Conservation (phyloP, 139 green algal genomes). For the Ettlia oleoabundans region DNA sequence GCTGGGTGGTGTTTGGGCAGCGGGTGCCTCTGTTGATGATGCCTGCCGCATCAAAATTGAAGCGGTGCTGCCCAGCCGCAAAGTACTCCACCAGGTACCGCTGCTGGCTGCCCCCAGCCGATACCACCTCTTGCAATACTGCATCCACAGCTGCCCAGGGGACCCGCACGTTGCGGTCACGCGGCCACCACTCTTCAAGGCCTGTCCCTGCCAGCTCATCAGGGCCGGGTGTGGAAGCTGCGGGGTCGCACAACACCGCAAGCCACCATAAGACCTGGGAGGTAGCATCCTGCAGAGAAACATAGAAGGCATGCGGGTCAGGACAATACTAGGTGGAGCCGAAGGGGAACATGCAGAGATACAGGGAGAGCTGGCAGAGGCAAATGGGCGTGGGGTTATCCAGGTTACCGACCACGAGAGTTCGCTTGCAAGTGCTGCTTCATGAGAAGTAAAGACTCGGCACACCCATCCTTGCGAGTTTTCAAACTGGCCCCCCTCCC, state of each 20-base stretch:
- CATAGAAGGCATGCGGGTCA: no score
- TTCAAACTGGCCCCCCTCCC: no score
- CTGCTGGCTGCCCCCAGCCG: constrained; percentile 11
- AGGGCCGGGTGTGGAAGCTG: constrained; percentile 8
- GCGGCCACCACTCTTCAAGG: constrained; percentile 2
- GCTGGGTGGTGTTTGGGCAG: constrained; percentile 16
- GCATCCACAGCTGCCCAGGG: constrained; percentile 7
- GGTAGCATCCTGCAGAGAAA: constrained; percentile 26
- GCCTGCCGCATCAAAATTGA: not conserved
- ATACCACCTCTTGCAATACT: not conserved
- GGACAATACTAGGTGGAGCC: no score
- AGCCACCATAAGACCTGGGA: constrained; percentile 29
- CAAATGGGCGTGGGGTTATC: no score
- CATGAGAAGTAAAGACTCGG: no score
- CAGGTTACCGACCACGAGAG: no score
- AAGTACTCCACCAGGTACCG: not conserved
- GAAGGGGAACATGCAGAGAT: no score
- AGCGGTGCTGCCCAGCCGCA: not conserved
- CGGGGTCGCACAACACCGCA: constrained; percentile 11
- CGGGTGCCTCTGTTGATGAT: not conserved
- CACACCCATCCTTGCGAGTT: no score
- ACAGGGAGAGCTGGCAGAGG: no score
- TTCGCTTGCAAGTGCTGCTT: no score
- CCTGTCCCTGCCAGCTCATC: not conserved
- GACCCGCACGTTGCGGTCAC: constrained; percentile 16